Conservation (phyloP, 2,329 filamentous ascomycete genomes). For the Stachybotrys echinatus region DNA sequence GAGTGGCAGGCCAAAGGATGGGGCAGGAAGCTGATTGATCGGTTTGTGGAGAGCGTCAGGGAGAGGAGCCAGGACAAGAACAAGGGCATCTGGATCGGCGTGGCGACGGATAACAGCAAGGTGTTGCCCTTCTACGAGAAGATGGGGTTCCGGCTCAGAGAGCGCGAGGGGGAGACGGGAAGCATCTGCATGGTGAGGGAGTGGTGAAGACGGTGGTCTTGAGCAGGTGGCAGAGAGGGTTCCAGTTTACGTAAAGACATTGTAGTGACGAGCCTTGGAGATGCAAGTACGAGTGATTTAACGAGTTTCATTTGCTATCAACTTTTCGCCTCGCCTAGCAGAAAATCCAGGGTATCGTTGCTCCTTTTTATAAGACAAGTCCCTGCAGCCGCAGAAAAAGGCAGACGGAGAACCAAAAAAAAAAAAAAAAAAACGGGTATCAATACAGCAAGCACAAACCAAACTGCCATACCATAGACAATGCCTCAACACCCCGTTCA, state of each 20-base stretch:
- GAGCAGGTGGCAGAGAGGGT: background rate
- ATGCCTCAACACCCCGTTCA: no score
- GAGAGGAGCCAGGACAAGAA: slow-evolving; percentile 5
- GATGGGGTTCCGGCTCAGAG: slow-evolving; percentile 36
- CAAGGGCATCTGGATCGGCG: slow-evolving; percentile 36
- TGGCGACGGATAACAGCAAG: slow-evolving; percentile 39
- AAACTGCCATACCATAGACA: no score
- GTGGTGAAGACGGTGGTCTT: slow-evolving; percentile 6
- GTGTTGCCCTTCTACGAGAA: slow-evolving; percentile 44
- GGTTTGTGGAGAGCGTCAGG: slow-evolving; percentile 33
- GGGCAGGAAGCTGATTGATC: slow-evolving; percentile 35
- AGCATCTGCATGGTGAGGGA: slow-evolving; percentile 38
- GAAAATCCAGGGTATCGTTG: background rate
- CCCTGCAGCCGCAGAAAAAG: background rate
- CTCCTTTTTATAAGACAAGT: no score
- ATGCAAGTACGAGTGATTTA: no score
- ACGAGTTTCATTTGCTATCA: background rate
- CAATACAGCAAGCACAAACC: background rate
- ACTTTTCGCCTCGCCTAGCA: background rate
- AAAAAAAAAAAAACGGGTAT: background rate
- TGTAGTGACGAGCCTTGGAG: no score
- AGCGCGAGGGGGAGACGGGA: slow-evolving; percentile 26
- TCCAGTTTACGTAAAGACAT: background rate
- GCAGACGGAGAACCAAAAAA: background rate
- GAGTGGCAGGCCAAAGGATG: slow-evolving; percentile 36